Evolutionary conservation across 2,329 filamentous ascomycete genomes (phyloP).

Genomic region (Aureobasidium musti): DNA sequence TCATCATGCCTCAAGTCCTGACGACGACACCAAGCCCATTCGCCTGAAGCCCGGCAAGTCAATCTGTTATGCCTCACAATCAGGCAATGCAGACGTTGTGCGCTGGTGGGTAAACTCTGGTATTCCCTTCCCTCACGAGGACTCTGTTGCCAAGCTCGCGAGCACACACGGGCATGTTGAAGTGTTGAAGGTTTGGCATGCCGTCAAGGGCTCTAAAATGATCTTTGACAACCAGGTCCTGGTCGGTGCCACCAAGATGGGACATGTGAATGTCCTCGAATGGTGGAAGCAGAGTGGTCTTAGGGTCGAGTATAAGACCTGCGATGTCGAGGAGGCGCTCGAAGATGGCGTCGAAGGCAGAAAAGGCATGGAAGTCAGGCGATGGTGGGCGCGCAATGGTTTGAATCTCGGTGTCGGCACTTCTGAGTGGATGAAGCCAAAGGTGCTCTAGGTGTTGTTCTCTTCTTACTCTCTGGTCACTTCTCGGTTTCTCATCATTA

Average conservation of each 20-base stretch:
- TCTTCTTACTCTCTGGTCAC: background rate
- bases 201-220: constrained; percentile 71
- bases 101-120: constrained; percentile 86
- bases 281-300: constrained; percentile 85
- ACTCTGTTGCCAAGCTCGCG: constrained; percentile 80
- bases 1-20: constrained; percentile 34
- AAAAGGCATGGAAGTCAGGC: constrained; percentile 70
- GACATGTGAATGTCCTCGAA: constrained; percentile 79
- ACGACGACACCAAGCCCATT: constrained; percentile 43
- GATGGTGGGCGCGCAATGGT: constrained; percentile 87
- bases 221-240: constrained; percentile 82
- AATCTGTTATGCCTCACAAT: constrained; percentile 79
- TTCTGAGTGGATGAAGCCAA: constrained; percentile 86
- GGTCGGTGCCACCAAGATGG: constrained; percentile 83
- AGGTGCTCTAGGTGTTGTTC: constrained; percentile 50
- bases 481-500: background rate
- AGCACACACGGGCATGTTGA: constrained; percentile 81
- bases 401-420: constrained; percentile 79
- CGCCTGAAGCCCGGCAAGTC: constrained; percentile 80
- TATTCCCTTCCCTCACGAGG: constrained; percentile 76
- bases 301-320: constrained; percentile 88
- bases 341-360: constrained; percentile 75
- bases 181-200: constrained; percentile 81
- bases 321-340: constrained; percentile 91
- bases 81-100: constrained; percentile 74